These are phyloP conservation scores for Helichrysum umbraculigerum DNA, from an alignment of 129 eudicot species.

Conservation along the genomic window DNA sequence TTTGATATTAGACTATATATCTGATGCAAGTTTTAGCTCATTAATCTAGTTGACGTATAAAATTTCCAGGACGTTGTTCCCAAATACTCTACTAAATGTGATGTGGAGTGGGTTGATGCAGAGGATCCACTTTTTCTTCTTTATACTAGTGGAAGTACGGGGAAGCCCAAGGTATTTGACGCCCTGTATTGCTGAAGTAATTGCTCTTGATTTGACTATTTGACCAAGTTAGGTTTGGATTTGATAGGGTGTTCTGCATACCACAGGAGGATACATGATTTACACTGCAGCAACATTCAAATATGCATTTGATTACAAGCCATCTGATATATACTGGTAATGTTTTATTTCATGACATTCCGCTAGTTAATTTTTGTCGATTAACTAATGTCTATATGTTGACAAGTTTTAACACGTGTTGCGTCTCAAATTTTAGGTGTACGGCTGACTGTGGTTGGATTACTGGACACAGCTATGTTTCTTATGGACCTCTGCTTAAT, in stretches of 20 bases:
- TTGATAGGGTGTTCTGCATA: constrained; percentile 87
- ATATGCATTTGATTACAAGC: constrained; percentile 95
- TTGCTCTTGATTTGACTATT: constrained; percentile 1
- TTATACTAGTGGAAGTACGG: constrained; percentile 98
- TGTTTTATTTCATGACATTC: not conserved
- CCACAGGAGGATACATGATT: constrained; percentile 98
- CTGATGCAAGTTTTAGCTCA: not conserved
- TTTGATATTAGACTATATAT: not conserved
- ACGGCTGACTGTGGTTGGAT: constrained; percentile 99
- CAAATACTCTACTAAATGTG: constrained; percentile 65
- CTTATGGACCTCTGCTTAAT: constrained; percentile 96
- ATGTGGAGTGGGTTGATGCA: constrained; percentile 93
- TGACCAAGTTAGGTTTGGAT: constrained; percentile 13
- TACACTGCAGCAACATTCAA: constrained; percentile 96
- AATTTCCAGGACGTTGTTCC: constrained; percentile 72
- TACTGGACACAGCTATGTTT: constrained; percentile 95
- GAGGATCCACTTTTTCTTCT: constrained; percentile 97
- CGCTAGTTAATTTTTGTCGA: not conserved
- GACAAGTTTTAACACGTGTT: not conserved
- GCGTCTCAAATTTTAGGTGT: constrained; percentile 55
- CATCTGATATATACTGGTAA: constrained; percentile 88
- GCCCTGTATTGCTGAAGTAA: not conserved
- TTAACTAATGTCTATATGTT: not conserved
- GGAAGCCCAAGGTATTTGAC: constrained; percentile 89
- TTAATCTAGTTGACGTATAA: constrained; percentile 9